Evolutionary conservation across 129 eudicot genomes (phyloP).

Genomic region (Chrysanthemum seticuspe): DNA sequence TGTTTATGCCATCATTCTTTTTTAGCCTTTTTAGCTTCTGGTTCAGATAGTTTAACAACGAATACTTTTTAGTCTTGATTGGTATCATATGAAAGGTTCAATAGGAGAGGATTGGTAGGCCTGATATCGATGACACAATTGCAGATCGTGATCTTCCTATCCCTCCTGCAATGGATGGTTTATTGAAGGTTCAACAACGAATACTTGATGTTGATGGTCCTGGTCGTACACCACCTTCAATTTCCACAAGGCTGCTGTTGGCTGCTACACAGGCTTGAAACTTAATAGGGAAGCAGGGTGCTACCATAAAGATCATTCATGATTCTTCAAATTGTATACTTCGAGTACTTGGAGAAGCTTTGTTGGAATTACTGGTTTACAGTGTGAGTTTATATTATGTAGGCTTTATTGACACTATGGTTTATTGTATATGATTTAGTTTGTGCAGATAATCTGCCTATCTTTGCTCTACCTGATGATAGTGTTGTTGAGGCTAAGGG

Average conservation of each 20-base stretch:
- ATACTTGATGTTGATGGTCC: constrained; percentile 61
- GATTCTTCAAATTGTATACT: constrained; percentile 69
- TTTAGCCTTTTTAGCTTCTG: too few relatives aligned
- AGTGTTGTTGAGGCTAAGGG: too few relatives aligned
- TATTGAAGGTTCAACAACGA: constrained; percentile 74
- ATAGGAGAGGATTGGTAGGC: constrained; percentile 6
- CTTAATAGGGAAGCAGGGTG: constrained; percentile 97
- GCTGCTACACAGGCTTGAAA: too few relatives aligned
- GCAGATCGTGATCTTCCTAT: constrained; percentile 68
- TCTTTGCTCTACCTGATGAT: too few relatives aligned
- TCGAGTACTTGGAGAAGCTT: constrained; percentile 87
- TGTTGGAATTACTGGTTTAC: constrained; percentile 5
- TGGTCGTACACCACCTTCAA: constrained; percentile 48
- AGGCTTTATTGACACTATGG: neutral
- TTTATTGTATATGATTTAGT: too few relatives aligned
- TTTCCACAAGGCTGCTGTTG: too few relatives aligned
- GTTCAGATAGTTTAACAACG: too few relatives aligned
- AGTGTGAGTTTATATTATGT: neutral
- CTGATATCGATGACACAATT: too few relatives aligned
- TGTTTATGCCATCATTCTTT: too few relatives aligned
- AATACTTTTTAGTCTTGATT: too few relatives aligned
- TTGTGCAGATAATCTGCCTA: too few relatives aligned
- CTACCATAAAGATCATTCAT: constrained; percentile 73
- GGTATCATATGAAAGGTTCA: too few relatives aligned
- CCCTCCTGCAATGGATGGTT: constrained; percentile 94